Evolutionary conservation across 164 flowering plant genomes (phyloP).

Genomic region (Liriodendron chinense): DNA sequence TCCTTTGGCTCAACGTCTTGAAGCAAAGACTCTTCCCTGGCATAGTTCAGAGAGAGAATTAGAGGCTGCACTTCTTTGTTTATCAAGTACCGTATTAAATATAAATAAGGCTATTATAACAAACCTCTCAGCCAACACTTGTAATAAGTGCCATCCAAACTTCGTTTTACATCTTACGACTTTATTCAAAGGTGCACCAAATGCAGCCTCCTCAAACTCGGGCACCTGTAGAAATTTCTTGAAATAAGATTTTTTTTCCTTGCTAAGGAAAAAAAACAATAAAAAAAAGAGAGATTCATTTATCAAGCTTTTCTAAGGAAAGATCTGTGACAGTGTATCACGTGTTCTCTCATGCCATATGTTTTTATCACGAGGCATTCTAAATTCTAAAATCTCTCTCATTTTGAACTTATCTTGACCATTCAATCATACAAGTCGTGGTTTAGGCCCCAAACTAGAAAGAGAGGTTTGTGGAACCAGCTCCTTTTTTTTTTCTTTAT

Average conservation of each 20-base stretch:
- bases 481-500: no score
- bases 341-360: no score
- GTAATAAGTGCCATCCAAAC: constrained; percentile 93
- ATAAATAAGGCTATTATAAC: background rate
- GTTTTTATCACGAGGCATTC: no score
- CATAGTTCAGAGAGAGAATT: constrained; percentile 4
- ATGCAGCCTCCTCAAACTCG: constrained; percentile 95
- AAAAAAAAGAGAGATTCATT: no score
- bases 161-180: constrained; percentile 74
- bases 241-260: background rate
- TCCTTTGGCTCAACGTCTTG: constrained; percentile 64
- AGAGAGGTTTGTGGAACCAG: background rate
- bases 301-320: background rate
- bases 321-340: no score
- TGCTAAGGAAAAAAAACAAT: no score
- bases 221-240: constrained; percentile 54
- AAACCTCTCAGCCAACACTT: constrained; percentile 90
- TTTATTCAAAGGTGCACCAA: constrained; percentile 66
- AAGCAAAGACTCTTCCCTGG: constrained; percentile 68
- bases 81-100: constrained; percentile 5
- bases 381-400: no score
- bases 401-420: no score
- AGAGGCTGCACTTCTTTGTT: background rate
- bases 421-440: background rate
- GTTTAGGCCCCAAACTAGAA: background rate